Evolutionary conservation across 2,329 filamentous ascomycete genomes (phyloP), one percentile per base, ranked within the genome.

Genomic region (Curvularia sp.): DNA sequence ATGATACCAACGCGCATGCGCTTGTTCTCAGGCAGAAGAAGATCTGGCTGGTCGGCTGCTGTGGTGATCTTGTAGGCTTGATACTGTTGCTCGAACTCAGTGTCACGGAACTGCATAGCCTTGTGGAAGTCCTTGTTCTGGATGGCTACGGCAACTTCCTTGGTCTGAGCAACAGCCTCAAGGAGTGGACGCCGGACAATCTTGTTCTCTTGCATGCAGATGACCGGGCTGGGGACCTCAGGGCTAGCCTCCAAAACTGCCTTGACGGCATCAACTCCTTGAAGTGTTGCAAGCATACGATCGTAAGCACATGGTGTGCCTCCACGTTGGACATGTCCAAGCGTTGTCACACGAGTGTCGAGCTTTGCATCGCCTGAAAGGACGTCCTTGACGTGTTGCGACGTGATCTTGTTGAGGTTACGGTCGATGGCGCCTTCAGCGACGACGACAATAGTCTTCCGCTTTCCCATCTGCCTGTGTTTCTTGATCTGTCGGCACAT

Each of bases 191-290:
- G 93, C 54, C 93, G 87, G 64, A 93, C 88, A 74, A 99, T 98
- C 81, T 99, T 96, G 85, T 98, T 98, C 82, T 99, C 95, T 64
- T 89, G 93, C 67, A 99, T 93, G 68, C 93, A 93, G 74, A 99
- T 98, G 73, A 99, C 93, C 57, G 93, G 94, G 48, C 93, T 97
- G 54, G 92, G 91, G 0, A 91, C 94, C 42, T 95, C 90, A 9
- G 95, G 93, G 0, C 88, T 96, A 27, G 70, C 72, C 51, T 75
- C 71, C 41, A 74, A 60, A 10, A 74, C 71, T 19, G 71, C 71
- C 59, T 72, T 73, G 42, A 74, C 71, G 13, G 71, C 71, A 46
- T 74, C 71, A 39, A 65, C 27, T 55, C 69, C 95, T 75, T 99
- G 95, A 34, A 98, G 81, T 0, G 95, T 99, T 6, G 90, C 89